Percentiles rank a stretch among this genome's conserved stretches.
Evolutionary conservation across 805 yeast genomes (phyloP).

Genomic region (Wickerhamomyces hampshirensis): DNA sequence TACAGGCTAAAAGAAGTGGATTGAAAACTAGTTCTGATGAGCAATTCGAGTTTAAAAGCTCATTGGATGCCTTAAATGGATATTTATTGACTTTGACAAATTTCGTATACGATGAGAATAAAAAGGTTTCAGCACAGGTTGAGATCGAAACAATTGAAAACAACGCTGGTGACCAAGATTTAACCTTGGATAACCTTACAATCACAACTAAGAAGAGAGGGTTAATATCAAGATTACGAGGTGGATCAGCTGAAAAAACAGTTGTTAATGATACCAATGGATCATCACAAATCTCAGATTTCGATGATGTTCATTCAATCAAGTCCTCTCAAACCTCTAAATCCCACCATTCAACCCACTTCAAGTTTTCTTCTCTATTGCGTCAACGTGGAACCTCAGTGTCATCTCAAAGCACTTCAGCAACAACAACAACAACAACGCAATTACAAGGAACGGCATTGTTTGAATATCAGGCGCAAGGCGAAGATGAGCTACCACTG

Average conservation of each 20-base stretch:
- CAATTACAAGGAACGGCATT: slow-evolving; percentile 40
- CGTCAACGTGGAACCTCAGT: slow-evolving; percentile 13
- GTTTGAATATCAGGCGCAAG: slow-evolving; percentile 42
- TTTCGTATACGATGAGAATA: slow-evolving; percentile 70
- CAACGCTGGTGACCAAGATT: slow-evolving; percentile 72
- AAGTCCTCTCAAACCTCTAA: slow-evolving; percentile 14
- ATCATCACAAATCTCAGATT: slow-evolving; percentile 2
- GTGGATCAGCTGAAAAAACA: slow-evolving; percentile 15
- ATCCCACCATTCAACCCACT: slow-evolving; percentile 11
- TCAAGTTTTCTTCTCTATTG: slow-evolving; percentile 19
- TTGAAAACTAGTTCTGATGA: slow-evolving; percentile 41
- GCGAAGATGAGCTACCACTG: slow-evolving; percentile 70
- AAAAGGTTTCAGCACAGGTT: slow-evolving; percentile 73
- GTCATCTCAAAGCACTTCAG: slow-evolving; percentile 4
- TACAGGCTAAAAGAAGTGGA: slow-evolving; percentile 28
- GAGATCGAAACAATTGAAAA: slow-evolving; percentile 86
- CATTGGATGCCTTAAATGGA: slow-evolving; percentile 40
- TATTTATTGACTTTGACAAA: slow-evolving; percentile 51
- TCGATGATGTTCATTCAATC: slow-evolving; percentile 20
- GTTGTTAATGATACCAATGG: slow-evolving; percentile 8
- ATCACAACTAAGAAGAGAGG: slow-evolving; percentile 54
- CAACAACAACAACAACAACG: slow-evolving; percentile 22
- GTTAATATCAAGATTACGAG: slow-evolving; percentile 38
- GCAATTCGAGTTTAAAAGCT: slow-evolving; percentile 35
- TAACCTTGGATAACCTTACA: slow-evolving; percentile 50